A percentile compares a stretch with the other conserved stretches of the same genome.
Evolutionary conservation across 352 stramenopile genomes (phyloP).

Genomic region (Pythium phragmiticola): DNA sequence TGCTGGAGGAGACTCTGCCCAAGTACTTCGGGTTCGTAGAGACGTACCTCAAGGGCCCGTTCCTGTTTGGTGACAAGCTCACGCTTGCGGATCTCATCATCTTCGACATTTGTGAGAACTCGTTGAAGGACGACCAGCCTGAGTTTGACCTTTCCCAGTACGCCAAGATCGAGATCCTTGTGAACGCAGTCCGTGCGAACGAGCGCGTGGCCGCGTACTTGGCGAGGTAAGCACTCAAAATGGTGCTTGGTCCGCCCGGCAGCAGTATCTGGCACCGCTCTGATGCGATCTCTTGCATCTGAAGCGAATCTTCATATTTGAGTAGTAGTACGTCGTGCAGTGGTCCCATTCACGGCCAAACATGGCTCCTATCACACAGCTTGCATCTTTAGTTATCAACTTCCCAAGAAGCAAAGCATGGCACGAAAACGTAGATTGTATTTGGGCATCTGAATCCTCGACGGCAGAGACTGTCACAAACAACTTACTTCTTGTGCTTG

Average conservation of each 20-base stretch:
- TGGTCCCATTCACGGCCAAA: too few species aligned
- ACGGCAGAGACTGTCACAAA: too few species aligned
- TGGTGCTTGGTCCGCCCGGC: too few species aligned
- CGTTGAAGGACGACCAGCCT: conserved; percentile 26
- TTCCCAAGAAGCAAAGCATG: too few species aligned
- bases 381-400: too few species aligned
- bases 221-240: background rate
- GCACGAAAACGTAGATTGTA: too few species aligned
- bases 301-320: too few species aligned
- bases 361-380: too few species aligned
- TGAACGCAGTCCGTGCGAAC: conserved; percentile 24
- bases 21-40: conserved; percentile 39
- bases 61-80: conserved; percentile 46
- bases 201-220: conserved; percentile 32
- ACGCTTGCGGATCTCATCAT: conserved; percentile 49
- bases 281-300: too few species aligned
- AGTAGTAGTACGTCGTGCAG: too few species aligned
- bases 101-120: conserved; percentile 49
- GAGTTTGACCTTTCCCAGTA: conserved; percentile 29
- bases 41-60: conserved; percentile 38
- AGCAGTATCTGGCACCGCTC: too few species aligned
- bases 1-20: conserved; percentile 41
- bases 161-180: conserved; percentile 27
- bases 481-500: conserved; percentile 17
- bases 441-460: too few species aligned